phyloP scores from a whole-genome alignment of 140 eudicot species.

The Erigeron philadelphicus region DNA sequence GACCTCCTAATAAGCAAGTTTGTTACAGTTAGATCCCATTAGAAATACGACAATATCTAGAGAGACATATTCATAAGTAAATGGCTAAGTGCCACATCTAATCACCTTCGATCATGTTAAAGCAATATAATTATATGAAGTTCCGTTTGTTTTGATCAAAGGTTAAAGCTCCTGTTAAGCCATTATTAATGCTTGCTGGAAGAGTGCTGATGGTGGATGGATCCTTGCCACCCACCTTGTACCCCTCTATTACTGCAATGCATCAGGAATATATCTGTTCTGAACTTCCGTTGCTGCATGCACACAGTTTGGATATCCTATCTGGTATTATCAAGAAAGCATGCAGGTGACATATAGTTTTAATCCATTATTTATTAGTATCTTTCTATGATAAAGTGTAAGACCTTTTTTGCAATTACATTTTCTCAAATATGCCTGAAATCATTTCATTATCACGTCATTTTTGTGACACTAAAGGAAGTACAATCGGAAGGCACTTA shows the following conservation, averaged over 20 bases:
- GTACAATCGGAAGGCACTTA: no score
- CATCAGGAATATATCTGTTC: constrained; percentile 68
- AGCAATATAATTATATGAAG: background rate
- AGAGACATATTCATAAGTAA: background rate
- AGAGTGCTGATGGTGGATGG: constrained; percentile 86
- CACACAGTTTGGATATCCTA: constrained; percentile 57
- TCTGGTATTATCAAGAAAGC: constrained; percentile 51
- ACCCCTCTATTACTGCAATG: constrained; percentile 58
- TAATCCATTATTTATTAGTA: background rate
- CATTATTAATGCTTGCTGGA: constrained; percentile 51
- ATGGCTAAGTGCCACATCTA: background rate
- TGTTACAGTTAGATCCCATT: background rate
- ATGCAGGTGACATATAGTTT: constrained; percentile 45
- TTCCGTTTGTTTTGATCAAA: constrained; percentile 22
- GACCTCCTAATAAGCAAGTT: background rate
- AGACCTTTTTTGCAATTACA: background rate
- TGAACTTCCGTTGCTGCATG: constrained; percentile 68
- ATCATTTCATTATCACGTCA: no score
- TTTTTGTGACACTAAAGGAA: no score
- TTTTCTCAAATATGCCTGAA: no score
- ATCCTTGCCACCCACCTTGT: constrained; percentile 46
- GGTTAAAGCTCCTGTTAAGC: constrained; percentile 57
- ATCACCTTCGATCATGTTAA: background rate
- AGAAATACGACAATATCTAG: background rate
- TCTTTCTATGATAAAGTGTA: background rate